These are phyloP conservation scores for Decorospora gaudefroyi DNA, from an alignment of 2,329 filamentous ascomycete genomes.

Conservation along the genomic window DNA sequence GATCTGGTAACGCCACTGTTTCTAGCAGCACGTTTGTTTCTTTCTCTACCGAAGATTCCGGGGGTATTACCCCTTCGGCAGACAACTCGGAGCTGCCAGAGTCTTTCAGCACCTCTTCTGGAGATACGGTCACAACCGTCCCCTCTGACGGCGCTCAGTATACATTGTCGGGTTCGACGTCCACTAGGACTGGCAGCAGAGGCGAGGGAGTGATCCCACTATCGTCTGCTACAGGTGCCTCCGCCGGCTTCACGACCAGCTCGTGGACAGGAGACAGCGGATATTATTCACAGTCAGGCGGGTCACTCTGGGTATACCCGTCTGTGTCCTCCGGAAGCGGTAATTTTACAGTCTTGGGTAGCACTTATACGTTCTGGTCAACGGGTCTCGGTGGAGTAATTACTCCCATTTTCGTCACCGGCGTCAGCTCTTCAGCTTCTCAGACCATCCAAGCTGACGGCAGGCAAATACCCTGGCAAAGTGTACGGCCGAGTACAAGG, in stretches of 20 bases:
- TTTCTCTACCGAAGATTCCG: slow-evolving; percentile 20
- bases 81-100: slow-evolving; percentile 9
- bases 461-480: slow-evolving; percentile 24
- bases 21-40: slow-evolving; percentile 17
- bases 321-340: slow-evolving; percentile 1
- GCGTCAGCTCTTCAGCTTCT: slow-evolving; percentile 4
- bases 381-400: slow-evolving; percentile 14
- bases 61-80: slow-evolving; percentile 17
- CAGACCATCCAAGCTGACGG: neutral
- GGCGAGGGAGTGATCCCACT: slow-evolving; percentile 15
- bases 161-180: slow-evolving; percentile 7
- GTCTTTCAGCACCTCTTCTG: slow-evolving; percentile 9
- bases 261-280: no score
- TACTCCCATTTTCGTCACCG: slow-evolving; percentile 10
- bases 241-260: no score
- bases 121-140: neutral
- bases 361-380: slow-evolving; percentile 5
- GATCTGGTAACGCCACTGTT: slow-evolving; percentile 16
- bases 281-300: no score
- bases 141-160: neutral
- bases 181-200: slow-evolving; percentile 16
- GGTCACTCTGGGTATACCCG: no score
- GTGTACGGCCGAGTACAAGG: slow-evolving; percentile 24
- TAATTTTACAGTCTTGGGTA: slow-evolving; percentile 11
- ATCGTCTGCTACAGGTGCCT: slow-evolving; percentile 6